Percentiles rank a stretch among this genome's conserved stretches.
These are phyloP conservation scores for Coemansia biformis DNA, from an alignment of 192 early-diverging fungal genomes.

Conservation along the genomic window DNA sequence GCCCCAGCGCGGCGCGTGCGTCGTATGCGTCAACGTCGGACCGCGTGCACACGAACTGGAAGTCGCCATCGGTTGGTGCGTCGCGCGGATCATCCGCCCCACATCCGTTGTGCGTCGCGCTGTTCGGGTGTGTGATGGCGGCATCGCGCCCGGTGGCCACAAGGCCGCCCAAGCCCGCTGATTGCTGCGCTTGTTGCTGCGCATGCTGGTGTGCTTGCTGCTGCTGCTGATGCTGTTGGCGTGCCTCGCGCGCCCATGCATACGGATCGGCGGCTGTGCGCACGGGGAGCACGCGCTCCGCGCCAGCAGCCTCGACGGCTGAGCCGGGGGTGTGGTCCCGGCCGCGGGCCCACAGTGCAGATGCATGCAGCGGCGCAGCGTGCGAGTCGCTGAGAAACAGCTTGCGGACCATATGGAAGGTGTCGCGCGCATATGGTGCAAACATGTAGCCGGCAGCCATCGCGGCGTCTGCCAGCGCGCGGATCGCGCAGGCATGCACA, in stretches of 20 bases:
- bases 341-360: conserved; percentile 36
- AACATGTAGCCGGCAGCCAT: conserved; percentile 90
- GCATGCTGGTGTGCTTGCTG: conserved; percentile 1
- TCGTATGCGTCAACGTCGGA: conserved; percentile 52
- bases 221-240: conserved; percentile 1
- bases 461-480: conserved; percentile 77
- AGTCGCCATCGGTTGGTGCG: conserved; percentile 6
- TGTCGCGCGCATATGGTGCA: conserved; percentile 81
- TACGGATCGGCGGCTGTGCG: background rate
- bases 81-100: conserved; percentile 12
- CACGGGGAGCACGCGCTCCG: conserved; percentile 17
- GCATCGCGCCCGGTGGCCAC: conserved; percentile 57
- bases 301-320: conserved; percentile 1
- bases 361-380: conserved; percentile 50
- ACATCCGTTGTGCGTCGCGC: conserved; percentile 29
- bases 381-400: conserved; percentile 85
- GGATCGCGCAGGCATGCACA: conserved; percentile 90
- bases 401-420: conserved; percentile 80
- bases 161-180: background rate
- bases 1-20: conserved; percentile 65
- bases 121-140: conserved; percentile 53
- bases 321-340: conserved; percentile 15
- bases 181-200: background rate
- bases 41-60: conserved; percentile 48
- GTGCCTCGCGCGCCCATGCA: background rate